Percentiles rank a stretch among this genome's conserved stretches.
Evolutionary conservation across 768 basidiomycete species (phyloP).

Genomic region (Trametes elegans): DNA sequence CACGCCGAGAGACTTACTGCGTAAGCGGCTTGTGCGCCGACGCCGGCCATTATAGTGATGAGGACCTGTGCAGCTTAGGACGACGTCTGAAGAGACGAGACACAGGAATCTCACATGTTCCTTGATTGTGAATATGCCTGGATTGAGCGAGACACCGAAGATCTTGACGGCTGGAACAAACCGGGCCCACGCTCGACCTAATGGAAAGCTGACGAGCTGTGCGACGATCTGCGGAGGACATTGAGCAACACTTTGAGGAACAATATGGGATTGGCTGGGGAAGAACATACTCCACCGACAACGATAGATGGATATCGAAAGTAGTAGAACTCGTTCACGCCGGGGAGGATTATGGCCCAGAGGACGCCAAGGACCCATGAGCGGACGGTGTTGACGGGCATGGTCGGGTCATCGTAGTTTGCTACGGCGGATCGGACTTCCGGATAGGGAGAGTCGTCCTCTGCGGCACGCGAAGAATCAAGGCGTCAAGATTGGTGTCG

Average conservation of each 20-base stretch:
- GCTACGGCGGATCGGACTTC: constrained; percentile 78
- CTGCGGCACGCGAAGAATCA: constrained; percentile 23
- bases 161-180: constrained; percentile 50
- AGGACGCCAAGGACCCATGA: constrained; percentile 71
- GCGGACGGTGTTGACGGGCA: constrained; percentile 65
- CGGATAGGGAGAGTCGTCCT: constrained; percentile 83
- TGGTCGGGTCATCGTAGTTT: constrained; percentile 66
- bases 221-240: constrained; percentile 50
- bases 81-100: constrained; percentile 39
- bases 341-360: constrained; percentile 56
- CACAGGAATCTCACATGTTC: constrained; percentile 53
- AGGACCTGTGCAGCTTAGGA: constrained; percentile 42
- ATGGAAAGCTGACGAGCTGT: constrained; percentile 65
- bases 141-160: constrained; percentile 64
- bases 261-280: constrained; percentile 18
- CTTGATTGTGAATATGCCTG: constrained; percentile 76
- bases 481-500: background rate
- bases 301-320: constrained; percentile 44
- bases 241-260: background rate
- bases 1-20: constrained; percentile 36
- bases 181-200: constrained; percentile 67
- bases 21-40: constrained; percentile 61
- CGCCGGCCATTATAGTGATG: constrained; percentile 68
- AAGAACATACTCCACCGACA: constrained; percentile 35
- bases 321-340: constrained; percentile 50